Evolutionary conservation across 345 rosid species (phyloP), one percentile per base, ranked within the genome.

Genomic region (Lepidium didymum): DNA sequence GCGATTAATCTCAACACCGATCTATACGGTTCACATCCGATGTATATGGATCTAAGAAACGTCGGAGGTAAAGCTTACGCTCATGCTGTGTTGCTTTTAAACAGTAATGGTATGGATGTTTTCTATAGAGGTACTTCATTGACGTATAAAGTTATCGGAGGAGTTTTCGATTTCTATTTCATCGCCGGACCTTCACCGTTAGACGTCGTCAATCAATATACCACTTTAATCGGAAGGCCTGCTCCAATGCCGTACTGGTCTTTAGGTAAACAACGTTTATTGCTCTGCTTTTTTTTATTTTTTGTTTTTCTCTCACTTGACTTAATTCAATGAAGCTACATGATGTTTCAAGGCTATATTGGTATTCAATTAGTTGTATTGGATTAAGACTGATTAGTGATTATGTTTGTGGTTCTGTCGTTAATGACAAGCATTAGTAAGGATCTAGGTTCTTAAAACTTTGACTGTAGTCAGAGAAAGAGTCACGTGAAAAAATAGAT

Each of bases 231-330:
- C 61, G 99, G 99, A 50, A 78, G 99, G 34, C 99, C 99, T 16
- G 99, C 99, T 67, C 87, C 99, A 2, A 91, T 91, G 99, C 99
- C 99, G 47, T 91, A 89, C 82, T 95, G 99, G 99, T 73, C 99
- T 67, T 69, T 95, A 53, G 99, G 99, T 92, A 83, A 23, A 76
- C 15, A 25, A 15, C 43, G 15, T 62, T 47, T 5, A 33, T 52
- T 33, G 10, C 44, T 68, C 52, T 31, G 61, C 18, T 63, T 68
- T 34, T 43, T 8, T 34, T 43, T 13, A n/a, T n/a, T n/a, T n/a
- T n/a, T n/a, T n/a, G n/a, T n/a, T 47, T 19, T 47, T 34, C n/a
- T 15, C 2, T 29, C 56, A 6, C 0, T 34, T 54, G 2, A 2
- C 16, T 35, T 31, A 9, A 2, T 23, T 12, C 18, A 56, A 36